These are phyloP conservation scores for Dissophora globulifera DNA, from an alignment of 192 early-diverging fungal species.

Conservation along the genomic window DNA sequence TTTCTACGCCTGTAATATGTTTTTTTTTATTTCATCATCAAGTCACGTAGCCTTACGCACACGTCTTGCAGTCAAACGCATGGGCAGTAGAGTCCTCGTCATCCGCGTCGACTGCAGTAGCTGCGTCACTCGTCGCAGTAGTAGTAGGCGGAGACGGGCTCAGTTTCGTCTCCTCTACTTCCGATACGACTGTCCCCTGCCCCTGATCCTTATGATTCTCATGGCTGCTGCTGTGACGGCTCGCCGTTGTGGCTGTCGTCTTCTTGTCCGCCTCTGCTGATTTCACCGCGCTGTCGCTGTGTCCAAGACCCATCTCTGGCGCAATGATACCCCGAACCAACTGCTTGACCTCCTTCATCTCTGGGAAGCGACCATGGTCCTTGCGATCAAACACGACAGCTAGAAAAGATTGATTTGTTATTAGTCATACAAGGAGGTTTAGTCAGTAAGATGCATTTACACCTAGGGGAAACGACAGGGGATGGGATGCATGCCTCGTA, in stretches of 20 bases:
- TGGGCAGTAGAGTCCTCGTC: conserved; percentile 30
- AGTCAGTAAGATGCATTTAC: too few species aligned
- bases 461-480: too few species aligned
- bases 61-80: conserved; percentile 36
- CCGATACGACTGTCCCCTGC: too few species aligned
- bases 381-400: conserved; percentile 73
- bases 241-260: not conserved
- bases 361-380: conserved; percentile 72
- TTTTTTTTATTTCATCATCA: too few species aligned
- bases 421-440: not conserved
- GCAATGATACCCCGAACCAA: conserved; percentile 70
- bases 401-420: conserved; percentile 13
- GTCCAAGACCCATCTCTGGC: conserved; percentile 73
- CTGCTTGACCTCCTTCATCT: conserved; percentile 82
- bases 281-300: conserved; percentile 70
- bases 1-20: too few species aligned
- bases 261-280: conserved; percentile 32
- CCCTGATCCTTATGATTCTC: too few species aligned
- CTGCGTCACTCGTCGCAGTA: not conserved
- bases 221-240: not conserved
- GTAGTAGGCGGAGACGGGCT: too few species aligned
- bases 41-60: not conserved
- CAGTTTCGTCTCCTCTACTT: too few species aligned
- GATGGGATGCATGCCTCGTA: too few species aligned
- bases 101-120: conserved; percentile 8